Evolutionary conservation across 441 rosid genomes (phyloP).

Genomic region (Populus trichocarpa): DNA sequence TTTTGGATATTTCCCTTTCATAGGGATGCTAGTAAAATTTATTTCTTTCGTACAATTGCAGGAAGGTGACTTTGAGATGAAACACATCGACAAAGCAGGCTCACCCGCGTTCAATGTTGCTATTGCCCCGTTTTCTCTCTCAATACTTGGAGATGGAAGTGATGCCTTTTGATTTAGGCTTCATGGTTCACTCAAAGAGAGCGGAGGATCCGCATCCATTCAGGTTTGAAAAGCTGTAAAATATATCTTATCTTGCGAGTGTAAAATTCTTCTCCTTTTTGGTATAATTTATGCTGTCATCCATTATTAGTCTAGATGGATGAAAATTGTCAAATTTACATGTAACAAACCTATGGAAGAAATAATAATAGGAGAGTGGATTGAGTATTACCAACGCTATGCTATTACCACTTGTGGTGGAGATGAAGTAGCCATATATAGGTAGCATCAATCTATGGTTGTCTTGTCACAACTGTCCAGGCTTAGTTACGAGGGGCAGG

Average conservation of each 20-base stretch:
- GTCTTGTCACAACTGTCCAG: no score
- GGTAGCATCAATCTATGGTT: no score
- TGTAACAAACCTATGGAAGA: not conserved
- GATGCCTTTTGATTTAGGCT: conserved; percentile 30
- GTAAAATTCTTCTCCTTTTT: conserved; percentile 10
- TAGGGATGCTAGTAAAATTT: not conserved
- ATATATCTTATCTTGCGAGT: not conserved
- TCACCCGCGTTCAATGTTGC: conserved; percentile 54
- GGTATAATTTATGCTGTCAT: not conserved
- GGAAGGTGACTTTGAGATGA: conserved; percentile 88
- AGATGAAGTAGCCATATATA: no score
- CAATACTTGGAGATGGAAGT: conserved; percentile 47
- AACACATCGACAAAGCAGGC: conserved; percentile 51
- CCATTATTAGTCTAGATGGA: not conserved
- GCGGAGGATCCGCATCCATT: not conserved
- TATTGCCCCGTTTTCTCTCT: conserved; percentile 64
- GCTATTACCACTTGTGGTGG: no score
- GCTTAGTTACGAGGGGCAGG: no score
- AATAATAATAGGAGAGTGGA: not conserved
- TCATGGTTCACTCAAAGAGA: not conserved
- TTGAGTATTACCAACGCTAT: not conserved
- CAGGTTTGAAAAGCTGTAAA: conserved; percentile 16
- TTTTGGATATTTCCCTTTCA: not conserved
- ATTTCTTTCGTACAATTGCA: conserved; percentile 22
- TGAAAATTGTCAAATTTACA: not conserved